Evolutionary conservation across 1,139 yeast genomes (phyloP).

Genomic region (Saccharomyces hybrid): DNA sequence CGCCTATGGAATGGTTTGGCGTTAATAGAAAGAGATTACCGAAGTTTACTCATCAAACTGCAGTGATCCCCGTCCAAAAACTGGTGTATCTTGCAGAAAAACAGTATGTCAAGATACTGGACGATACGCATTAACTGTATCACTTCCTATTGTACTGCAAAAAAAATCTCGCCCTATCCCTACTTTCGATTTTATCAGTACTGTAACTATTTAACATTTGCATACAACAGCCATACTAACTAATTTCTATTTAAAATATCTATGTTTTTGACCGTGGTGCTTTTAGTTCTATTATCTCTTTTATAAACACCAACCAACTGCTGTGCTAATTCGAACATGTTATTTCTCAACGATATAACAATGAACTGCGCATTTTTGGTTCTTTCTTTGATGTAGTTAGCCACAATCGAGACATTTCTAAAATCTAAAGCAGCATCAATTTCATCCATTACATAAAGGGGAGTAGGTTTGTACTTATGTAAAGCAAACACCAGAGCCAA

Average conservation of each 20-base stretch:
- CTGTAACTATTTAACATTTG: not conserved
- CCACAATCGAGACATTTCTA: constrained; percentile 93
- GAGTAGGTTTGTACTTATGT: constrained; percentile 94
- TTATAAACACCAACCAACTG: constrained; percentile 94
- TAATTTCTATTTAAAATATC: constrained; percentile 33
- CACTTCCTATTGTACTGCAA: not conserved
- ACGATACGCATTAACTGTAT: constrained; percentile 21
- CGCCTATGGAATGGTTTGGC: constrained; percentile 97
- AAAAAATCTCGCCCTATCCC: not conserved
- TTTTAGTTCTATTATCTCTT: constrained; percentile 80
- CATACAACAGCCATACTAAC: not conserved
- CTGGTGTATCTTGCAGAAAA: constrained; percentile 54
- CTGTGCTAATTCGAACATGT: constrained; percentile 94
- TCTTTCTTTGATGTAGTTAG: constrained; percentile 90
- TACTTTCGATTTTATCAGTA: not conserved
- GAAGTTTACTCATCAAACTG: constrained; percentile 71
- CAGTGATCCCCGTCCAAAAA: constrained; percentile 65
- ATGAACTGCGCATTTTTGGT: constrained; percentile 95
- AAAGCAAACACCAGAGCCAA: constrained; percentile 93
- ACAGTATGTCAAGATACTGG: constrained; percentile 35
- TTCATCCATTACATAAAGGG: constrained; percentile 97
- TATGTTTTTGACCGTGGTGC: constrained; percentile 66
- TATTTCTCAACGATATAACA: constrained; percentile 89
- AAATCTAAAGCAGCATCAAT: constrained; percentile 98
- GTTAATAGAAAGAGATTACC: constrained; percentile 81